Conservation (phyloP, 2,329 filamentous ascomycete genomes). For the Colletotrichum tropicicola region DNA sequence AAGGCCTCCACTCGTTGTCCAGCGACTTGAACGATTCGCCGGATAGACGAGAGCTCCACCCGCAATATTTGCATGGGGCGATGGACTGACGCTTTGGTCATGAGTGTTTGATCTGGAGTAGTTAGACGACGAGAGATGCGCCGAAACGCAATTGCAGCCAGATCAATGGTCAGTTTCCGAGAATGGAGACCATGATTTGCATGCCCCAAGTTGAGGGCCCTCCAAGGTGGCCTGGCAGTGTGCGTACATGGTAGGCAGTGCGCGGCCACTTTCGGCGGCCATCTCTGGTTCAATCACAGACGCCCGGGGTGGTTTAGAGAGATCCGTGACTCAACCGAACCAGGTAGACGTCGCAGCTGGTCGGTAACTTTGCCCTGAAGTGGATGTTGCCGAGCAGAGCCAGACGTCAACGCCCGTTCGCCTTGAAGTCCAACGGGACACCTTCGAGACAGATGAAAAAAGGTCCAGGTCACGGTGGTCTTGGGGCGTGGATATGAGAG, state of each 20-base stretch:
- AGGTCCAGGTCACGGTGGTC: too few species aligned
- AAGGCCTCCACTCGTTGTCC: background rate
- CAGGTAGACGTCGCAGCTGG: background rate
- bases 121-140: background rate
- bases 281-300: background rate
- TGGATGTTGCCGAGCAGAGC: background rate
- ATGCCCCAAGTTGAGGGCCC: background rate
- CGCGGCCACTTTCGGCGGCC: conserved; percentile 21
- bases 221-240: conserved; percentile 16
- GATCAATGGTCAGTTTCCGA: background rate
- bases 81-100: background rate
- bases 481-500: background rate
- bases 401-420: background rate
- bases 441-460: background rate
- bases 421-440: too few species aligned
- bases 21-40: background rate
- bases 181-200: background rate
- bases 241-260: conserved; percentile 13
- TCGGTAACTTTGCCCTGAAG: background rate
- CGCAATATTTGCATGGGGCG: background rate
- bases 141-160: background rate
- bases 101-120: background rate
- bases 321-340: conserved; percentile 8
- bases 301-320: too few species aligned
- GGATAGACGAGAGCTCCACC: background rate